phyloP scores from a whole-genome alignment of 2,329 filamentous ascomycete genomes.

The Claviceps sp. region DNA sequence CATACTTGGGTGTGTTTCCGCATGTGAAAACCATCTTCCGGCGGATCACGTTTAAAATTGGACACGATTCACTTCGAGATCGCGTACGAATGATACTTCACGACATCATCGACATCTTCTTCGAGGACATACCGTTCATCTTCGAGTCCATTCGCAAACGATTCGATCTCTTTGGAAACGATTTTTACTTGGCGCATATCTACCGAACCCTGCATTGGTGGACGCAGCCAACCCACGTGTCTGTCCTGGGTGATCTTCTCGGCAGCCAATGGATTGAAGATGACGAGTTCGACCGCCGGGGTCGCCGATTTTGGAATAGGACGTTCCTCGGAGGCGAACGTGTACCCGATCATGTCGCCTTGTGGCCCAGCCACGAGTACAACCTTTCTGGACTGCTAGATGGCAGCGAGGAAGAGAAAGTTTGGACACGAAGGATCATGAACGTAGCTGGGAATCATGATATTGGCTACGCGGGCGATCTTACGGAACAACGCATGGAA shows the following conservation, averaged over 20 bases:
- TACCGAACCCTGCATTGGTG: conserved; percentile 77
- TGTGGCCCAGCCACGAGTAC: conserved; percentile 34
- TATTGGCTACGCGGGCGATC: conserved; percentile 87
- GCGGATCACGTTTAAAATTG: conserved; percentile 33
- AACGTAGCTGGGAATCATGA: conserved; percentile 94
- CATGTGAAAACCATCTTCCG: conserved; percentile 34
- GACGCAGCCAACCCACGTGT: conserved; percentile 71
- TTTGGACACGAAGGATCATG: conserved; percentile 67
- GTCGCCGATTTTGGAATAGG: conserved; percentile 63
- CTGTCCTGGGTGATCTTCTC: conserved; percentile 79
- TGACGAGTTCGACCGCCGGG: conserved; percentile 65
- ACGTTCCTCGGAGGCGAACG: conserved; percentile 59
- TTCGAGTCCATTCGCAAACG: conserved; percentile 60
- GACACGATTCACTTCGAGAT: conserved; percentile 33
- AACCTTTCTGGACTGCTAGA: conserved; percentile 36
- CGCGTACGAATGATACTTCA: conserved; percentile 41
- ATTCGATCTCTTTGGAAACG: conserved; percentile 83
- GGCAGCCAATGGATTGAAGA: conserved; percentile 92
- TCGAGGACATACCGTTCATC: conserved; percentile 55
- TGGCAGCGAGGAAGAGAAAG: conserved; percentile 26
- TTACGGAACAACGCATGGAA: conserved; percentile 59
- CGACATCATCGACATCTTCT: conserved; percentile 45
- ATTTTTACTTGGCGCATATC: conserved; percentile 87
- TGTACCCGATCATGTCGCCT: conserved; percentile 43
- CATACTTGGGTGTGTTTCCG: conserved; percentile 38